Evolutionary conservation across 2,329 filamentous ascomycete species (phyloP).

Genomic region (Huntiella omanensis): DNA sequence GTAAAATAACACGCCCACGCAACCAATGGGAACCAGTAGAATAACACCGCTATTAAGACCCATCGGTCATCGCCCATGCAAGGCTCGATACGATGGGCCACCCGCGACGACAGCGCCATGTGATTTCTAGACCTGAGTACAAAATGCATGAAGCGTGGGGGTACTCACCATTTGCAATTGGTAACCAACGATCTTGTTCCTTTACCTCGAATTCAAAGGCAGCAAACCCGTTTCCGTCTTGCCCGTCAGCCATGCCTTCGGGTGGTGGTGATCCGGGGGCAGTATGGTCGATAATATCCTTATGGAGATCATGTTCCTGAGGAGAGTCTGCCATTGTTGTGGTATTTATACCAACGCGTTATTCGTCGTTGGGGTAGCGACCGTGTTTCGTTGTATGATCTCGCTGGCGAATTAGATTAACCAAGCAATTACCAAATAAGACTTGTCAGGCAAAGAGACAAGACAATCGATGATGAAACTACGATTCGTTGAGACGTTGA

Average conservation of each 20-base stretch:
- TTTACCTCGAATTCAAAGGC: slow-evolving; percentile 96
- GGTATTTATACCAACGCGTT: neutral
- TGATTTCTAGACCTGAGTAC: neutral
- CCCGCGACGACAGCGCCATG: neutral
- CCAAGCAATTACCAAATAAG: no score
- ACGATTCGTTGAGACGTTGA: no score
- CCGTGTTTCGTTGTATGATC: no score
- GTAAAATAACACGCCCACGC: no score
- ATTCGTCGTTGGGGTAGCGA: no score
- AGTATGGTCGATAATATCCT: slow-evolving; percentile 65
- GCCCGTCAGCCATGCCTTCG: slow-evolving; percentile 75
- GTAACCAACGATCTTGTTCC: slow-evolving; percentile 98
- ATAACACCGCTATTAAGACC: no score
- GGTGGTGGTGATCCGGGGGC: neutral
- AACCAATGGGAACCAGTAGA: no score
- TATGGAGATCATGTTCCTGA: slow-evolving; percentile 56
- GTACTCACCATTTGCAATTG: slow-evolving; percentile 98
- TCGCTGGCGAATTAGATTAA: no score
- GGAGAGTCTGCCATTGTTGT: slow-evolving; percentile 57
- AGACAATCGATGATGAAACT: no score
- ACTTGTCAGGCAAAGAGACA: no score
- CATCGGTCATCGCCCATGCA: no score
- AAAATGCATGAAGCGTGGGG: slow-evolving; percentile 14
- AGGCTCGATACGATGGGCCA: no score
- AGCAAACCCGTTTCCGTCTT: slow-evolving; percentile 51